Conservation (phyloP, 2,329 filamentous ascomycete species). For the Eutypa lata region DNA sequence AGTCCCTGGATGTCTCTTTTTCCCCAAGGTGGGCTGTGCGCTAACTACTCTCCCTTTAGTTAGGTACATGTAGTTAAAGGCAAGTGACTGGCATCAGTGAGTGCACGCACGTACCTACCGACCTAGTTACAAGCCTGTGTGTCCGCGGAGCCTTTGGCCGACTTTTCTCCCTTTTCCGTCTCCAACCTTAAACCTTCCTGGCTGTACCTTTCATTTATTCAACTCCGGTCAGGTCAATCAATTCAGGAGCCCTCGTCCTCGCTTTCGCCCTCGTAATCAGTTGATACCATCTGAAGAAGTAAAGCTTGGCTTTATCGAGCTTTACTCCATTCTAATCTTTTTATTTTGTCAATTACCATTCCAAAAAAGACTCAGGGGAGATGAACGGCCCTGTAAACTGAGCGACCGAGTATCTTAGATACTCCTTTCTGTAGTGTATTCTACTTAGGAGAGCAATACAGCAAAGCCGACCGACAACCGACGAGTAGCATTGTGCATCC, state of each 20-base stretch:
- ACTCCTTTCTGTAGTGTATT: conserved; percentile 15
- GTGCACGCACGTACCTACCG: no score
- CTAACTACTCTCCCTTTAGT: no score
- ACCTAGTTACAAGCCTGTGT: no score
- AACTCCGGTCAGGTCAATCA: neutral
- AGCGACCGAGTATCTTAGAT: conserved; percentile 26
- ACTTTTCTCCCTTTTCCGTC: neutral
- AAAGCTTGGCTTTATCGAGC: neutral
- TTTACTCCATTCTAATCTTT: neutral
- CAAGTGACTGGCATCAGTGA: no score
- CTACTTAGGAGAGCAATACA: conserved; percentile 5
- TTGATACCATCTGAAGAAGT: neutral
- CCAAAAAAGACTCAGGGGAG: conserved; percentile 3
- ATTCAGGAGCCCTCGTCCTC: neutral
- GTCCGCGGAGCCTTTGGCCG: neutral
- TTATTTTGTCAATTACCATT: neutral
- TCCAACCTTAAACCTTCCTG: neutral
- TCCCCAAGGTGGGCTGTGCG: no score
- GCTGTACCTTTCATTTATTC: neutral
- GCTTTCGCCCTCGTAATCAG: neutral
- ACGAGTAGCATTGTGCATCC: neutral
- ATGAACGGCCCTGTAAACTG: conserved; percentile 2
- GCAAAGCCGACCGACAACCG: conserved; percentile 2
- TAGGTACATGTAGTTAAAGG: no score
- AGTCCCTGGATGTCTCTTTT: no score